Evolutionary conservation across 2,329 filamentous ascomycete species (phyloP).

Genomic region (Geosmithia morbida): DNA sequence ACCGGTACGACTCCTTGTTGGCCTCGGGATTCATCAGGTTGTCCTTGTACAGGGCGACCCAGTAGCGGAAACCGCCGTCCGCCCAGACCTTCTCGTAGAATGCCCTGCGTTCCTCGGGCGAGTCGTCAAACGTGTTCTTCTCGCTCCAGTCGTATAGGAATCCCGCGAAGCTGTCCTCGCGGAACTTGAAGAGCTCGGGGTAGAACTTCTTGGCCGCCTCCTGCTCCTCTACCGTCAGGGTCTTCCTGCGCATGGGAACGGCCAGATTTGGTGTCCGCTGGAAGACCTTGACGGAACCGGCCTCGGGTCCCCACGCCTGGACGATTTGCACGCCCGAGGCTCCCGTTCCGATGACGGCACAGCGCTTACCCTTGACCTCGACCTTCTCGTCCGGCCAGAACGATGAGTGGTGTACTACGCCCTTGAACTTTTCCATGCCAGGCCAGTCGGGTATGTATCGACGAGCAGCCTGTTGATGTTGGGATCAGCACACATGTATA

Average conservation of each 20-base stretch:
- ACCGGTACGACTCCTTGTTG: slow-evolving; percentile 38
- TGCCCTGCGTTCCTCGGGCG: slow-evolving; percentile 30
- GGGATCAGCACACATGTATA: too few relatives aligned
- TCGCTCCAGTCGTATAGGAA: slow-evolving; percentile 42
- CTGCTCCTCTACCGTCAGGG: slow-evolving; percentile 22
- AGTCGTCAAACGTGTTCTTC: slow-evolving; percentile 40
- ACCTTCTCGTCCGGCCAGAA: slow-evolving; percentile 45
- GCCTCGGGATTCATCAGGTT: slow-evolving; percentile 26
- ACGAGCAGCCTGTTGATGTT: slow-evolving; percentile 33
- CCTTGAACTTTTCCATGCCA: slow-evolving; percentile 44
- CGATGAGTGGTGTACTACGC: slow-evolving; percentile 42
- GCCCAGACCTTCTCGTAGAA: slow-evolving; percentile 33
- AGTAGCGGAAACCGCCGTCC: slow-evolving; percentile 36
- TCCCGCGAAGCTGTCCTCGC: slow-evolving; percentile 39
- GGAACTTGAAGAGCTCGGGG: slow-evolving; percentile 33
- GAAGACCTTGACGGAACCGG: slow-evolving; percentile 41
- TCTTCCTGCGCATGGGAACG: slow-evolving; percentile 41
- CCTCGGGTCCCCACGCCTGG: slow-evolving; percentile 42
- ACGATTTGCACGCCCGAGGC: slow-evolving; percentile 50
- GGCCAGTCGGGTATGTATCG: slow-evolving; percentile 46
- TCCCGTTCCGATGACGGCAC: slow-evolving; percentile 50
- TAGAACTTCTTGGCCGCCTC: slow-evolving; percentile 27
- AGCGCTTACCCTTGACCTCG: slow-evolving; percentile 41
- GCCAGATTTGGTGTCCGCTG: slow-evolving; percentile 54
- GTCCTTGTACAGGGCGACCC: slow-evolving; percentile 40